Conservation (phyloP, 202 grass and related monocot species). For the Setaria viridis region DNA sequence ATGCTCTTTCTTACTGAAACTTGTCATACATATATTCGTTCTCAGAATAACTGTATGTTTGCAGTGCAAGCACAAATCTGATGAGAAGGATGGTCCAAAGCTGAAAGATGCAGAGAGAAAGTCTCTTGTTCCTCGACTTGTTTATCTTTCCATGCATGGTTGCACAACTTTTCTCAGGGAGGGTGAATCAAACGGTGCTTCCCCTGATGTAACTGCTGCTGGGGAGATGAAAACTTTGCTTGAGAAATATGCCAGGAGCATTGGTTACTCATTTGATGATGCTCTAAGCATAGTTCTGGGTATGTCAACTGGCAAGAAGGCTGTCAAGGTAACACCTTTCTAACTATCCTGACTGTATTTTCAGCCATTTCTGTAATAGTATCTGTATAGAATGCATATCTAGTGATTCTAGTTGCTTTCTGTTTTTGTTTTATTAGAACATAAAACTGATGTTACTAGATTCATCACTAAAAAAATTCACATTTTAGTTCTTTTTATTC, state of each 20-base stretch:
- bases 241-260: conserved; percentile 85
- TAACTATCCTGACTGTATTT: conserved; percentile 18
- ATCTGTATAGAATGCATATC: conserved; percentile 7
- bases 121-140: conserved; percentile 80
- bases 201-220: conserved; percentile 52
- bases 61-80: conserved; percentile 68
- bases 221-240: conserved; percentile 79
- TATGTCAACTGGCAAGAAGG: conserved; percentile 72
- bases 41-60: conserved; percentile 47
- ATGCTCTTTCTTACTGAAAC: neutral
- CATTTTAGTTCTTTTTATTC: neutral
- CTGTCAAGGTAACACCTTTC: conserved; percentile 68
- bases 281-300: conserved; percentile 73
- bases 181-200: conserved; percentile 57
- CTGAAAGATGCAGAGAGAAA: conserved; percentile 74
- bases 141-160: conserved; percentile 78
- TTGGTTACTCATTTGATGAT: conserved; percentile 90
- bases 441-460: neutral
- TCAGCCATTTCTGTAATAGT: neutral
- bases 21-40: neutral
- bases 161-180: conserved; percentile 55
- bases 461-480: neutral
- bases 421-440: conserved; percentile 8
- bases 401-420: conserved; percentile 3
- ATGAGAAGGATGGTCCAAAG: conserved; percentile 54